phyloP scores from a whole-genome alignment of 2,329 filamentous ascomycete species.

The Lecanicillium sp. region DNA sequence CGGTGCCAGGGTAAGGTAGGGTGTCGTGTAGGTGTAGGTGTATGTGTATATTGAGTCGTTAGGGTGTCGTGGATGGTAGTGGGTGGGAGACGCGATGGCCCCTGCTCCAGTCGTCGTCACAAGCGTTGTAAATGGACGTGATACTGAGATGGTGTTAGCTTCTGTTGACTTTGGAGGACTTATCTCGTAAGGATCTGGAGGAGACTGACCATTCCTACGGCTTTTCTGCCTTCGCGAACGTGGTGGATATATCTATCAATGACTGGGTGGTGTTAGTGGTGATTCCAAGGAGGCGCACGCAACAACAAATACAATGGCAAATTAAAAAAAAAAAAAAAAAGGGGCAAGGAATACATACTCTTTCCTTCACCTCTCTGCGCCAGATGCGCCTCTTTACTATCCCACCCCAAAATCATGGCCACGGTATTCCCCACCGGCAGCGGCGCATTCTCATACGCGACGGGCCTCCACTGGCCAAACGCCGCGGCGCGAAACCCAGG shows the following conservation, averaged over 20 bases:
- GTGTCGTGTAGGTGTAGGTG: no score
- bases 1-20: no score
- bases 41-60: no score
- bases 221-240: constrained; percentile 8
- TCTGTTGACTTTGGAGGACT: no score
- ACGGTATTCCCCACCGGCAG: constrained; percentile 21
- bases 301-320: neutral
- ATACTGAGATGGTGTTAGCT: constrained; percentile 7
- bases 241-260: constrained; percentile 10
- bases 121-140: constrained; percentile 7
- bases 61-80: no score
- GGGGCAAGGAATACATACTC: constrained; percentile 14
- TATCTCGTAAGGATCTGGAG: no score
- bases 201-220: constrained; percentile 7
- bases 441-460: constrained; percentile 18
- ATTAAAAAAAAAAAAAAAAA: neutral
- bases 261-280: constrained; percentile 1
- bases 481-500: constrained; percentile 24
- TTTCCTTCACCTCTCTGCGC: constrained; percentile 22
- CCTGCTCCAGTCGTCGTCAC: no score
- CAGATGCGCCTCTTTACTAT: constrained; percentile 29
- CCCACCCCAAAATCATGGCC: constrained; percentile 30
- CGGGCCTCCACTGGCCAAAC: constrained; percentile 24
- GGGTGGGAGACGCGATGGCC: no score
- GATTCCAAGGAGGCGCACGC: neutral